Evolutionary conservation across 208 protist genomes (phyloP), one percentile per base, ranked within the genome.

Genomic region (Acanthamoeba healyi): DNA sequence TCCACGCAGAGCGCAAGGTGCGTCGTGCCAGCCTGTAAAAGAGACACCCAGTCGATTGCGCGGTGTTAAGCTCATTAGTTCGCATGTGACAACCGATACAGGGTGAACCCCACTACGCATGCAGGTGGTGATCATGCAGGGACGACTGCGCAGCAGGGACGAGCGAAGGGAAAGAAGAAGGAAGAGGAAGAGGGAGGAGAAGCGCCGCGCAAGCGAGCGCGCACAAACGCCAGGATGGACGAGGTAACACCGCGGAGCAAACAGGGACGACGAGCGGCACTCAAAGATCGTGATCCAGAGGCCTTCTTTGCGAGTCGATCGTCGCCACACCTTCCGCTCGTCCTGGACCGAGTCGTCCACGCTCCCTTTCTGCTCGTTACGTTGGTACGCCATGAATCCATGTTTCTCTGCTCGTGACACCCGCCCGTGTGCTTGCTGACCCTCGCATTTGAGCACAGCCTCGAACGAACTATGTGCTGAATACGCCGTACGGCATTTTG

Each of bases 281-380:
- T 84, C 22, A 36, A 29, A 17, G 44, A 58, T 24, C 74, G 74
- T 44, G 22, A 58, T 17, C 44, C 74, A 6, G 42, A 54, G 22
- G 5, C 24, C 44, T 84, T 84, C 74, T 56, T 84, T 29, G 38
- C 74, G 44, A 84, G 74, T 24, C 19, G 74, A 9, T 7, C 74
- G 4, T 84, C 74, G 1, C 26, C 74, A 4, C 44, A 84, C 42
- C 32, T 84, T 4, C 42, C 42, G 1, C 74, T 84, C 9, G 0
- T 1, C 6, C 14, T 84, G 26, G 74, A 58, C 44, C 42, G 26
- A 12, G 32, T 12, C 22, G 22, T 10, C 3, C 74, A 84, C 29
- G 74, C 42, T 84, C 74, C 74, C 3, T 84, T 84, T 14, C 32
- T 84, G 32, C 44, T 84, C 12, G 74, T 51, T 22, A 51, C 24